Evolutionary conservation across 2,329 filamentous ascomycete species (phyloP).

Genomic region (Cercospora sp.): DNA sequence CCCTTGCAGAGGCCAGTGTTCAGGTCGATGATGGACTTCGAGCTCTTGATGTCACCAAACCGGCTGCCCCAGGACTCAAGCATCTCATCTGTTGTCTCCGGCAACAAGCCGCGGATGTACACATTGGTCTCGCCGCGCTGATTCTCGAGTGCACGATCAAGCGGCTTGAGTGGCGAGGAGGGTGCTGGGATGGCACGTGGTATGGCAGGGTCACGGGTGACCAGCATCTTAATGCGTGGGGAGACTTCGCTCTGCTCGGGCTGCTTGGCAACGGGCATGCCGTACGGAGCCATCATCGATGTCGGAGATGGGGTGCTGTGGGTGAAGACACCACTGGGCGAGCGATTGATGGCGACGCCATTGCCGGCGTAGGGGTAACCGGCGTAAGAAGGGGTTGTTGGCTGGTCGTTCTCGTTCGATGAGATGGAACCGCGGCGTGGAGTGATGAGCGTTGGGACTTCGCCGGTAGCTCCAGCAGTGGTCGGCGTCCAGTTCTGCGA

Average conservation of each 20-base stretch:
- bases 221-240: conserved; percentile 47
- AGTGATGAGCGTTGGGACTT: conserved; percentile 53
- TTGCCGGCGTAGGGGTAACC: conserved; percentile 45
- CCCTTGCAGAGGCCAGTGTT: conserved; percentile 94
- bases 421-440: conserved; percentile 54
- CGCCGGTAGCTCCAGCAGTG: conserved; percentile 46
- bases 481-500: conserved; percentile 49
- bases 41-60: conserved; percentile 92
- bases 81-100: conserved; percentile 91
- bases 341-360: conserved; percentile 52
- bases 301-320: conserved; percentile 54
- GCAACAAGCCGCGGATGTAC: conserved; percentile 94
- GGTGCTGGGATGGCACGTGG: conserved; percentile 88
- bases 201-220: conserved; percentile 73
- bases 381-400: conserved; percentile 50
- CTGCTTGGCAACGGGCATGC: conserved; percentile 43
- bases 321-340: conserved; percentile 50
- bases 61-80: conserved; percentile 78
- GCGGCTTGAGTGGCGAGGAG: conserved; percentile 79
- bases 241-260: conserved; percentile 45
- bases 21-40: conserved; percentile 97
- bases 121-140: conserved; percentile 95
- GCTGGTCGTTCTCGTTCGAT: conserved; percentile 55
- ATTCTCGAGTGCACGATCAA: conserved; percentile 93
- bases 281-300: conserved; percentile 48